Base-by-base conservation (phyloP, 2,329 filamentous ascomycete species). In the Fusarium sacchari region DNA sequence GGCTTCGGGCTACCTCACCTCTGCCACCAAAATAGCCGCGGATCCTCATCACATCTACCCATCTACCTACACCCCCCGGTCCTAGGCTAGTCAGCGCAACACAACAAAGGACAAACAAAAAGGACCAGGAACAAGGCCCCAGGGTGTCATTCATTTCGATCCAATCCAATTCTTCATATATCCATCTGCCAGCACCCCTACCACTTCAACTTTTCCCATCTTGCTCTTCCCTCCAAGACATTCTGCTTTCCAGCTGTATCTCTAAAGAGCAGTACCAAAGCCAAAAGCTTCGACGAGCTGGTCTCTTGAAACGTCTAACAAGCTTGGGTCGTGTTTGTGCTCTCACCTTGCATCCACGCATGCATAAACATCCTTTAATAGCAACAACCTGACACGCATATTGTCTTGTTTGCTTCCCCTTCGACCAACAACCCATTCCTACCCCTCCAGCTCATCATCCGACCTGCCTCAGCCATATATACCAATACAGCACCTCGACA, bases 41-140 rank as follows among this genome's bases (percentile, higher is more conserved):
- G 72, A 74, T 74, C 72, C 68, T 65, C 68, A 72, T 74, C 72
- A 74, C 71, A 52, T 71, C 67, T 60, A 71, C 55, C 67, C 71
- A 52, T 71, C 67, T 60, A 71, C 55, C 67, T 69, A 55, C 52
- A 37, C 24, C 39, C 62, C 62, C 62, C 28, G 34, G 34, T 58
- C 53, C 43, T 20, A 6, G 34, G 24, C 49, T 55, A n/a, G 42
- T 34, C 52, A 60, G 22, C 30, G 24, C 44, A 64, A n/a, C 42
- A 66, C 46, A 42, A 60, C 57, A 52, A 60, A 66, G 49, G 47
- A 52, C 57, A 60, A 60, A 60, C 32, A 37, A 32, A 60, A 53
- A 39, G 46, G 34, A 52, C 44, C 53, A 53, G 64, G 64, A 40
- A 52, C 52, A 32, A 69, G 65, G 52, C 44, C 44, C 52, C 42